Conservation (phyloP, 2,329 filamentous ascomycete genomes). For the Diaporthe sp. region DNA sequence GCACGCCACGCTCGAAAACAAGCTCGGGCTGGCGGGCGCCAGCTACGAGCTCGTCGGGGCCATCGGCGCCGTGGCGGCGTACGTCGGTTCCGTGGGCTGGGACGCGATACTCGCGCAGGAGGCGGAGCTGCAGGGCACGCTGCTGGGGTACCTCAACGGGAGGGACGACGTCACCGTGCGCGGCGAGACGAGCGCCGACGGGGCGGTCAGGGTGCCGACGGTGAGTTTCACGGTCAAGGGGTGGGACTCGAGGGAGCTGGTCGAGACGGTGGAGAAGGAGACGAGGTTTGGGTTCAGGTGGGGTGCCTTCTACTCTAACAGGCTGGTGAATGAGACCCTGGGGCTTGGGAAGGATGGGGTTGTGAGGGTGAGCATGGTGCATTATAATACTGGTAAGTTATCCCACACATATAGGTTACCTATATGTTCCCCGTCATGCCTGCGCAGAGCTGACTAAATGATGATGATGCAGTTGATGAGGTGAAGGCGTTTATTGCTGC, state of each 20-base stretch:
- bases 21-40: conserved; percentile 76
- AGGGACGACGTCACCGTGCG: conserved; percentile 66
- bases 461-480: conserved; percentile 63
- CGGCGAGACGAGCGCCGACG: conserved; percentile 65
- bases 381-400: conserved; percentile 74
- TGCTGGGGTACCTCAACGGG: conserved; percentile 69
- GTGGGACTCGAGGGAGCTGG: conserved; percentile 62
- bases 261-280: conserved; percentile 69
- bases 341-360: conserved; percentile 71
- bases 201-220: conserved; percentile 69
- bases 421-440: not conserved
- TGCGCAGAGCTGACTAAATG: conserved; percentile 38
- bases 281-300: conserved; percentile 71
- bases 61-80: conserved; percentile 73
- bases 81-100: conserved; percentile 66
- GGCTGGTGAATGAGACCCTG: conserved; percentile 69
- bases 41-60: conserved; percentile 79
- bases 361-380: conserved; percentile 75
- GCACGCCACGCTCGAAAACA: conserved; percentile 71
- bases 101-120: conserved; percentile 68
- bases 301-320: conserved; percentile 74
- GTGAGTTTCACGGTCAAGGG: conserved; percentile 74
- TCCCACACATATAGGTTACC: not conserved
- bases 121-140: conserved; percentile 65
- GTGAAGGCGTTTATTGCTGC: conserved; percentile 65